Percentiles rank a stretch among this genome's conserved stretches.
phyloP scores from a whole-genome alignment of 768 basidiomycete genomes.

The Cyclocybe aegerita region DNA sequence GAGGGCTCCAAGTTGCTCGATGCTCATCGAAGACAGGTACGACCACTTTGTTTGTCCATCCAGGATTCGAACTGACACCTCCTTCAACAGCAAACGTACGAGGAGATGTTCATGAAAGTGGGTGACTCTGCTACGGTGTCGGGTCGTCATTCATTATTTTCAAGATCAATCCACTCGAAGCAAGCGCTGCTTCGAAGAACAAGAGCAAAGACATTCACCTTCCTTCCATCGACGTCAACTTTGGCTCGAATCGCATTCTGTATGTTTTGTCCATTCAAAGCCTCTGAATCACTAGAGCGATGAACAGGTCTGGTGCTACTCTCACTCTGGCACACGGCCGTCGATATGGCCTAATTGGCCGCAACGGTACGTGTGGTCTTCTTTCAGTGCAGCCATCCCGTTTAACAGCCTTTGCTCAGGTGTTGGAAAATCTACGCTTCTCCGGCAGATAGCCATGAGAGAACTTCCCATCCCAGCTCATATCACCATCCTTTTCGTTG shows the following conservation, averaged over 20 bases:
- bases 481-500: slow-evolving; percentile 96
- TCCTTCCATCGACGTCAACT: slow-evolving; percentile 93
- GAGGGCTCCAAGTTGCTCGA: slow-evolving; percentile 96
- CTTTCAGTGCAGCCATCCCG: background rate
- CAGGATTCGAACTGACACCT: slow-evolving; percentile 1
- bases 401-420: slow-evolving; percentile 34
- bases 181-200: slow-evolving; percentile 73
- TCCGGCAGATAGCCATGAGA: slow-evolving; percentile 92
- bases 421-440: slow-evolving; percentile 95
- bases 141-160: background rate
- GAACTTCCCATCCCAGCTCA: slow-evolving; percentile 93
- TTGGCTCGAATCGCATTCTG: slow-evolving; percentile 94
- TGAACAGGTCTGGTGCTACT: slow-evolving; percentile 72
- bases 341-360: slow-evolving; percentile 89
- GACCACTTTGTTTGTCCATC: slow-evolving; percentile 2
- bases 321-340: slow-evolving; percentile 88
- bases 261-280: slow-evolving; percentile 26
- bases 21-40: slow-evolving; percentile 85
- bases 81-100: slow-evolving; percentile 80
- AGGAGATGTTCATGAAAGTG: slow-evolving; percentile 99
- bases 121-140: background rate
- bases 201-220: slow-evolving; percentile 98
- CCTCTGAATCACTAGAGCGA: slow-evolving; percentile 1
- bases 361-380: slow-evolving; percentile 55
- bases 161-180: slow-evolving; percentile 91